A percentile compares a stretch with the other conserved stretches of the same genome.
Conservation (phyloP, 2,329 filamentous ascomycete genomes). For the Colletotrichum orchidophilum region DNA sequence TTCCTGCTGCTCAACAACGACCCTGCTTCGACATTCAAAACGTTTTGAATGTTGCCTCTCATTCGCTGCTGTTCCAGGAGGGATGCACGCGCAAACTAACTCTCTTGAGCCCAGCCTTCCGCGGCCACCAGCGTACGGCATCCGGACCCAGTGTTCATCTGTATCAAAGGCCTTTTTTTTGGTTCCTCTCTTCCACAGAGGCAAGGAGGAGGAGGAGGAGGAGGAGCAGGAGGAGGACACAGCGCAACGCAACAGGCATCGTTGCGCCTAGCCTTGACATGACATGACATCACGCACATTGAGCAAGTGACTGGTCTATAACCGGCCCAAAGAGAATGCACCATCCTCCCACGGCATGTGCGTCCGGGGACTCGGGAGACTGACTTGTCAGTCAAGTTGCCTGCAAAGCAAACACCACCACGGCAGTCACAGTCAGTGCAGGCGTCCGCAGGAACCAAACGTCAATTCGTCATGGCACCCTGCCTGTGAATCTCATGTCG, state of each 20-base stretch:
- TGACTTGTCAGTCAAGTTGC: not conserved
- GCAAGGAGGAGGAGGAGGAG: not conserved
- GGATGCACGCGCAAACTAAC: conserved; percentile 14
- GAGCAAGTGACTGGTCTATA: not conserved
- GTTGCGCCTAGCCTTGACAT: not conserved
- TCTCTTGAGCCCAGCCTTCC: conserved; percentile 9
- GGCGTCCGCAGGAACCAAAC: not conserved
- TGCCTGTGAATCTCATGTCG: not conserved
- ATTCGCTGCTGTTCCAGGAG: not conserved
- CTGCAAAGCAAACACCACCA: not conserved
- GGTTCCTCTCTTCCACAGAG: not conserved
- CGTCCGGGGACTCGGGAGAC: not conserved
- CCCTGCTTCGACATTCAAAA: not conserved
- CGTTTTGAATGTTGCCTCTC: not conserved
- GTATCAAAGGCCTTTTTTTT: conserved; percentile 7
- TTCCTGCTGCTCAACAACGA: not conserved
- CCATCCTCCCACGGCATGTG: not conserved
- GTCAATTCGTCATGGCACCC: not conserved
- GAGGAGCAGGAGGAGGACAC: too few relatives aligned
- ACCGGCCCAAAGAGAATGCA: not conserved
- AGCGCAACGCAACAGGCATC: not conserved
- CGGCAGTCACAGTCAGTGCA: conserved; percentile 3
- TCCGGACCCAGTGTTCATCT: conserved; percentile 24
- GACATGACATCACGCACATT: not conserved
- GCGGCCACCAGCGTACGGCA: not conserved